Percentiles rank a stretch among this genome's conserved stretches.
Evolutionary conservation across 2,329 filamentous ascomycete genomes (phyloP).

Genomic region (Clarireedia hainanense): DNA sequence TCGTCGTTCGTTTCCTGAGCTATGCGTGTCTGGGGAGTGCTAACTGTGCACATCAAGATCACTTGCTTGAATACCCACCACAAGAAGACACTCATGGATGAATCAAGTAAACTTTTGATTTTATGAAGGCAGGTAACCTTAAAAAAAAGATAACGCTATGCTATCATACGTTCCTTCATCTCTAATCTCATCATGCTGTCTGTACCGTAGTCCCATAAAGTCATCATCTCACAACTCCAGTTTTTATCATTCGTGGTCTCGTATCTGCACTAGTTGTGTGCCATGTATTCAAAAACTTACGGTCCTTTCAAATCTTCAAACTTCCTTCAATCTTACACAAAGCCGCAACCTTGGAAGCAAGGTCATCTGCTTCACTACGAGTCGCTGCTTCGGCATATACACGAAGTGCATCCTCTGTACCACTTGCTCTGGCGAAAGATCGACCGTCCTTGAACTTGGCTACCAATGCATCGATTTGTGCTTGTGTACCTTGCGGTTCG

Average conservation of each 20-base stretch:
- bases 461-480: conserved; percentile 78
- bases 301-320: not conserved
- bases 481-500: conserved; percentile 70
- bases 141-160: not conserved
- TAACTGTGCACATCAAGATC: too few relatives aligned
- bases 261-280: not conserved
- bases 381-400: conserved; percentile 94
- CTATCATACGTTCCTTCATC: not conserved
- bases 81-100: not conserved
- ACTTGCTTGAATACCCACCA: not conserved
- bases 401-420: conserved; percentile 91
- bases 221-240: conserved; percentile 6
- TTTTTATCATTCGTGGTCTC: conserved; percentile 7
- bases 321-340: conserved; percentile 21
- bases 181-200: not conserved
- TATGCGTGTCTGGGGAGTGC: too few relatives aligned
- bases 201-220: conserved; percentile 1
- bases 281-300: not conserved
- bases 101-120: not conserved
- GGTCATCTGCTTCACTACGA: conserved; percentile 80
- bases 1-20: too few relatives aligned
- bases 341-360: conserved; percentile 67
- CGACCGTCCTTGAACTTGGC: conserved; percentile 86
- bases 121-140: not conserved
- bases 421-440: conserved; percentile 84